These are phyloP conservation scores for Oehlia diaphana DNA, from an alignment of 192 early-diverging fungal species.

Conservation along the genomic window DNA sequence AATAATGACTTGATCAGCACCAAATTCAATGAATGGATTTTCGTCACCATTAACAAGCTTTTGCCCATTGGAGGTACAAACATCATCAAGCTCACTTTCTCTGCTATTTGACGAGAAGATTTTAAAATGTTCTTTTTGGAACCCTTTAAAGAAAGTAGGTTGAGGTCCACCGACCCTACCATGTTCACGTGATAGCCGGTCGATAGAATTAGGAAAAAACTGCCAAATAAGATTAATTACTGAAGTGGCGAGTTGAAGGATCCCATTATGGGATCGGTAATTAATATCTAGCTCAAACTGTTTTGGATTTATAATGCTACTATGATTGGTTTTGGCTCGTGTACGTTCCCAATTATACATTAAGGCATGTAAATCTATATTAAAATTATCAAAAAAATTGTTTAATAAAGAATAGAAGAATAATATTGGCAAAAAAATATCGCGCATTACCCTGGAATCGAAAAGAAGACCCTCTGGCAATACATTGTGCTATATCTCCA, in stretches of 20 bases:
- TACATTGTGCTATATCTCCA: conserved; percentile 27
- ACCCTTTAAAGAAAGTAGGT: neutral
- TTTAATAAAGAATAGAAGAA: neutral
- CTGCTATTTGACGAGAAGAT: neutral
- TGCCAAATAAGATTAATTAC: conserved; percentile 7
- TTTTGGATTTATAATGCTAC: neutral
- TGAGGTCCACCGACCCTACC: conserved; percentile 8
- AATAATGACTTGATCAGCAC: conserved; percentile 23
- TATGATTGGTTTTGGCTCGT: neutral
- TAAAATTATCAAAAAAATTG: neutral
- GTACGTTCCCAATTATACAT: conserved; percentile 16
- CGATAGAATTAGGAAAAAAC: conserved; percentile 24
- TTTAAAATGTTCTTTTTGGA: neutral
- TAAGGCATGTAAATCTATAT: conserved; percentile 7
- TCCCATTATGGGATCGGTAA: conserved; percentile 26
- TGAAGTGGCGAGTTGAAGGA: conserved; percentile 20
- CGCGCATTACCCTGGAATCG: conserved; percentile 13
- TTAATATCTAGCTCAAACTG: conserved; percentile 20
- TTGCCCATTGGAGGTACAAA: no score
- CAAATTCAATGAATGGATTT: conserved; percentile 12
- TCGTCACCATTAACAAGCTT: no score
- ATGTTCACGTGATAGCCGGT: neutral
- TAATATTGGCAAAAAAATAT: neutral
- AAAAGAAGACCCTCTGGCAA: conserved; percentile 14
- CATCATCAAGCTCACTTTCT: no score